Conservation (phyloP, 345 rosid species). For the Viola odorata region DNA sequence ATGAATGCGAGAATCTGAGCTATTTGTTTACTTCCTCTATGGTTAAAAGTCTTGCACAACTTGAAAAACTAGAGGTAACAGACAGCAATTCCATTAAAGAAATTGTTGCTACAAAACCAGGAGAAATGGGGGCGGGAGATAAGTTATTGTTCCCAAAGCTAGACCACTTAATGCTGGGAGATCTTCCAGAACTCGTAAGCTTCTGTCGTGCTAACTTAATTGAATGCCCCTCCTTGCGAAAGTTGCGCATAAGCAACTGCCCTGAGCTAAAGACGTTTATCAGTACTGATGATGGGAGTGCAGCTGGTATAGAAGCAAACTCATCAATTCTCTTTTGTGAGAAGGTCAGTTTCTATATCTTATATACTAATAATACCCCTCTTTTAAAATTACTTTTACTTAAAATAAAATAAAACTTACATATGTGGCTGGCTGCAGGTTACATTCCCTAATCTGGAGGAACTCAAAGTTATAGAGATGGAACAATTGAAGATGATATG, state of each 20-base stretch:
- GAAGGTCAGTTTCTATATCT: background rate
- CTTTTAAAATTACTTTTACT: background rate
- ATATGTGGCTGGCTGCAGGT: background rate
- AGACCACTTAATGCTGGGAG: background rate
- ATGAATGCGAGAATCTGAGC: slow-evolving; percentile 7
- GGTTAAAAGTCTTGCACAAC: slow-evolving; percentile 6
- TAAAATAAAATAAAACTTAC: background rate
- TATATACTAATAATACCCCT: too few relatives aligned
- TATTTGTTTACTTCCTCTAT: slow-evolving; percentile 7
- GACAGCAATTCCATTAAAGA: background rate
- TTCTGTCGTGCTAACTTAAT: slow-evolving; percentile 2
- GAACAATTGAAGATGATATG: slow-evolving; percentile 20
- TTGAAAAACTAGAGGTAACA: background rate
- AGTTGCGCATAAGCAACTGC: background rate
- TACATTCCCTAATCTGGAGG: slow-evolving; percentile 7
- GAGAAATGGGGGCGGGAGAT: background rate
- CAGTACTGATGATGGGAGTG: too few relatives aligned
- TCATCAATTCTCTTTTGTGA: background rate
- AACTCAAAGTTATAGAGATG: background rate
- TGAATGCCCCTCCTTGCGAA: slow-evolving; percentile 7
- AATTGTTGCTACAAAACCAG: background rate
- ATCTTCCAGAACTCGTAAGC: slow-evolving; percentile 1
- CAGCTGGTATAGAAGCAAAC: too few relatives aligned
- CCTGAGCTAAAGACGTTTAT: slow-evolving; percentile 1
- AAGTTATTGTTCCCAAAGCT: slow-evolving; percentile 3